Evolutionary conservation across 306 rosid genomes (phyloP), one percentile per base, ranked within the genome.

Genomic region (Pterocarpus macrocarpus): DNA sequence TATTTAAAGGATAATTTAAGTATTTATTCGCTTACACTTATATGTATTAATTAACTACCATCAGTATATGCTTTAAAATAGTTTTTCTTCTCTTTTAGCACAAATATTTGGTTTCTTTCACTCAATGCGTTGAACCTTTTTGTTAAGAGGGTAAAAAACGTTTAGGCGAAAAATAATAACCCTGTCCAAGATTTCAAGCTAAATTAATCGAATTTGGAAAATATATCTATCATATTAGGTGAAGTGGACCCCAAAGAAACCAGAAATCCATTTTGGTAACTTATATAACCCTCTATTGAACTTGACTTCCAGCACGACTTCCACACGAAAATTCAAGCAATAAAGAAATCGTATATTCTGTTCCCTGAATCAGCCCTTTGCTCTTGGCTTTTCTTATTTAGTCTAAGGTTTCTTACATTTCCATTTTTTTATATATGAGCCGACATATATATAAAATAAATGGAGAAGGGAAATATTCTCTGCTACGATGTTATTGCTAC

Each of bases 281-380:
- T 34, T 13, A 34, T 0, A 34, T 2, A 7, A 35, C 3, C 69
- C 30, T 36, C 45, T 64, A 34, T 8, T 10, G 28, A 62, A 33
- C 16, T 62, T 62, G 68, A 62, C 17, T 34, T 63, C 68, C 8
- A 56, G 5, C 76, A 68, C 64, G 66, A 56, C 77, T 69, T 53
- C 57, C 77, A 57, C 72, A 64, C 30, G n/a, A 32, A 3, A 52
- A 35, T 58, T 69, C 53, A 34, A 38, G 70, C 76, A 81, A 14
- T 28, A 33, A 56, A 17, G 39, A n/a, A 4, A 22, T 22, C 28
- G 28, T 22, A 22, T 22, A 22, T 22, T 22, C 28, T 22, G 28
- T 22, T 1, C 28, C 28, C 28, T 22, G 28, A 22, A 22, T 22
- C 28, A 22, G 1, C 14, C 15, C 13, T 8, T 30, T 28, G 22